Evolutionary conservation across 2,329 filamentous ascomycete species (phyloP).

Genomic region (Phialocephala subalpina): DNA sequence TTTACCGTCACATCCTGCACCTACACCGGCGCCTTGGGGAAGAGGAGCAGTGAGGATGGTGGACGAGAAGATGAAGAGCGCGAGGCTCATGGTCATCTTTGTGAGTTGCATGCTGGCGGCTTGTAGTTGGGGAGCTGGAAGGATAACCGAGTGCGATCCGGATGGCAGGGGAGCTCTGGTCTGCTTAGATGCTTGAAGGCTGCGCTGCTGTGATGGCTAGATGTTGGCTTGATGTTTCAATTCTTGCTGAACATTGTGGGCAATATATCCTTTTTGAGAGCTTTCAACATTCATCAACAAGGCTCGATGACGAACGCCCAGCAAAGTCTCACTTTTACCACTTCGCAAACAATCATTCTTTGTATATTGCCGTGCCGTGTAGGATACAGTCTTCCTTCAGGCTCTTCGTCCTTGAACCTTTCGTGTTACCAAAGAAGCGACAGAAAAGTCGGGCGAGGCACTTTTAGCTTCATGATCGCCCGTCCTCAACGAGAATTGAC

Average conservation of each 20-base stretch:
- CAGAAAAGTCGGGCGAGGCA: background rate
- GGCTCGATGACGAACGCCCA: background rate
- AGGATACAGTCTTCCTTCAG: background rate
- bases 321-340: background rate
- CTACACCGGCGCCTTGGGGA: constrained; percentile 18
- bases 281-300: background rate
- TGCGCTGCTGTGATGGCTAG: background rate
- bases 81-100: constrained; percentile 1
- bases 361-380: background rate
- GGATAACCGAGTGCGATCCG: background rate
- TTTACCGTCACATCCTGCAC: constrained; percentile 21
- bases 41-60: constrained; percentile 13
- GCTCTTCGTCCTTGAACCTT: background rate
- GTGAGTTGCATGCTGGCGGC: background rate
- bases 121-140: background rate
- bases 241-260: background rate
- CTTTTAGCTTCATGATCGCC: background rate
- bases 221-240: background rate
- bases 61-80: constrained; percentile 6
- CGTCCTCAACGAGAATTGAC: background rate
- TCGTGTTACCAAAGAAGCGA: background rate
- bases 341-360: background rate
- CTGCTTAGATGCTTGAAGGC: background rate
- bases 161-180: background rate
- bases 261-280: background rate